These are phyloP conservation scores for Colletotrichum trifolii DNA, from an alignment of 2,329 filamentous ascomycete species.

Conservation along the genomic window DNA sequence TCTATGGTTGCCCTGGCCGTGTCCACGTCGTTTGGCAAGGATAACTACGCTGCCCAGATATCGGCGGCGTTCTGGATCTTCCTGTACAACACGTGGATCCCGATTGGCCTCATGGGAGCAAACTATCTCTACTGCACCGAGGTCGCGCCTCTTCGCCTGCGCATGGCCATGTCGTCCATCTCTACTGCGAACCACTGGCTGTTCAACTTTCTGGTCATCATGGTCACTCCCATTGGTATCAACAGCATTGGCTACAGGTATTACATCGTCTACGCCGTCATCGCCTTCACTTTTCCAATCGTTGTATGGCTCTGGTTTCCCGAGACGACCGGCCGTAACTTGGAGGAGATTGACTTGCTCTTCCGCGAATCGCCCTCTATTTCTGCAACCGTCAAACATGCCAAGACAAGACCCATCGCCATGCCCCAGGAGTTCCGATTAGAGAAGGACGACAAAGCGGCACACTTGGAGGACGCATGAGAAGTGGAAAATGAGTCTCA, in stretches of 20 bases:
- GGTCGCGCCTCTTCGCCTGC: constrained; percentile 61
- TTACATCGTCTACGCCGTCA: constrained; percentile 61
- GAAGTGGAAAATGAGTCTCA: neutral
- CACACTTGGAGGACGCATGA: constrained; percentile 23
- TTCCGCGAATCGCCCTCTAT: constrained; percentile 53
- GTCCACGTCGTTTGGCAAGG: constrained; percentile 58
- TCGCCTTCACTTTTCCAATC: constrained; percentile 56
- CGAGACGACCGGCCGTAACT: constrained; percentile 59
- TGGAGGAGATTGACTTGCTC: constrained; percentile 58
- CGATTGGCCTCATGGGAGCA: constrained; percentile 67
- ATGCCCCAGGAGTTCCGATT: constrained; percentile 44
- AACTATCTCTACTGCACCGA: constrained; percentile 71
- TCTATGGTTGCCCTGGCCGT: constrained; percentile 67
- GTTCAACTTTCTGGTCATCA: constrained; percentile 58
- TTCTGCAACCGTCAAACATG: constrained; percentile 49
- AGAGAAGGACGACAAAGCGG: constrained; percentile 37
- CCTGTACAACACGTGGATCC: constrained; percentile 69
- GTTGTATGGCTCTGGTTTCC: constrained; percentile 58
- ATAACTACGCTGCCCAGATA: constrained; percentile 60
- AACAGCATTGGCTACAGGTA: constrained; percentile 62
- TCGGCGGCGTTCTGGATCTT: constrained; percentile 67
- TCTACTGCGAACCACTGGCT: constrained; percentile 66
- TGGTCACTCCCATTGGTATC: constrained; percentile 58
- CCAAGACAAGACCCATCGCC: constrained; percentile 46
- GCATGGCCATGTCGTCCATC: constrained; percentile 66